These are phyloP conservation scores for Wallacemonas sp. DNA, from an alignment of 208 protist genomes.

Conservation along the genomic window DNA sequence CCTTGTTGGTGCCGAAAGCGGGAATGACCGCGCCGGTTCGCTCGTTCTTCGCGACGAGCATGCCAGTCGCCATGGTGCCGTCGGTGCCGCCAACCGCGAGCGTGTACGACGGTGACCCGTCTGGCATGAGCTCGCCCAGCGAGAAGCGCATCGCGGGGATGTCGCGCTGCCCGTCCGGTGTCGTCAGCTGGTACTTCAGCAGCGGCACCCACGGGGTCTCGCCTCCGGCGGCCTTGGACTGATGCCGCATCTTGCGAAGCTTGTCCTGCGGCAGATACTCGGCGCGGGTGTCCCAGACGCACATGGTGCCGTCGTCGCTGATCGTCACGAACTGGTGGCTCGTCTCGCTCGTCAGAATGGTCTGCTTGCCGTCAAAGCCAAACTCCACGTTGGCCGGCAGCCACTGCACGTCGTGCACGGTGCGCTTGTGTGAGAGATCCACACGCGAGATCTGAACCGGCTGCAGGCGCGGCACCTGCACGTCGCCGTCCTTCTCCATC, in stretches of 20 bases:
- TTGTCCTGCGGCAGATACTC: constrained; percentile 87
- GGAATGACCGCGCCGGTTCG: constrained; percentile 34
- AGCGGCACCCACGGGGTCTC: constrained; percentile 87
- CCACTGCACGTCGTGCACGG: constrained; percentile 91
- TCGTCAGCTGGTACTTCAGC: constrained; percentile 65
- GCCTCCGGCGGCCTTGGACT: constrained; percentile 50
- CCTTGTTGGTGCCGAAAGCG: constrained; percentile 59
- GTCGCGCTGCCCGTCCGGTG: constrained; percentile 61
- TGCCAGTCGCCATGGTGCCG: constrained; percentile 77
- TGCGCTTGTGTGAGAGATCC: constrained; percentile 82
- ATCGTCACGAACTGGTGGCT: constrained; percentile 88
- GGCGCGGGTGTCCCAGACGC: constrained; percentile 88
- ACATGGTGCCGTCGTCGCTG: constrained; percentile 85
- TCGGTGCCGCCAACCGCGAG: constrained; percentile 60
- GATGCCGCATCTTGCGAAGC: constrained; percentile 89
- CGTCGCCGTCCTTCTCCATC: constrained; percentile 77
- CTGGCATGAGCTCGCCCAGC: constrained; percentile 59
- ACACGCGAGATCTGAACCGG: constrained; percentile 75
- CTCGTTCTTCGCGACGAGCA: constrained; percentile 63
- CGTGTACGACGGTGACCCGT: constrained; percentile 62
- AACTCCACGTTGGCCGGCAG: constrained; percentile 75
- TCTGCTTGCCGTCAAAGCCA: constrained; percentile 88
- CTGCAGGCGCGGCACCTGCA: constrained; percentile 81
- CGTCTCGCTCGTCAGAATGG: constrained; percentile 38
- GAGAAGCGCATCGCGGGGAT: constrained; percentile 32